Conservation (phyloP, 2,329 filamentous ascomycete species). For the Penicillium sp. region DNA sequence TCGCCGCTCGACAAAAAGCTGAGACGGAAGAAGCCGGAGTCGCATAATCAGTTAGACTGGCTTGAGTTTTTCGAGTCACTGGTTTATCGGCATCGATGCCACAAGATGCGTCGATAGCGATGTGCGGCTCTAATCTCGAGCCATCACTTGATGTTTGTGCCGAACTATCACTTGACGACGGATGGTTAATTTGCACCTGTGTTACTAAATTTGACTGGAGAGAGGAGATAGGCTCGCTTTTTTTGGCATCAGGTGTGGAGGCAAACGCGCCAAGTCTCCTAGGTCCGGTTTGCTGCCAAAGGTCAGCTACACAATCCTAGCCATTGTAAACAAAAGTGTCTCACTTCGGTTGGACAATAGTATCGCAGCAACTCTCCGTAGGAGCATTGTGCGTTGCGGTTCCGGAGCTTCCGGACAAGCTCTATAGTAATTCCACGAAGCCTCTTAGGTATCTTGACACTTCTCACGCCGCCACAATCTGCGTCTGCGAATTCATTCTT, state of each 20-base stretch:
- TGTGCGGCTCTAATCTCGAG: background rate
- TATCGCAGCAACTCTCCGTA: slow-evolving; percentile 76
- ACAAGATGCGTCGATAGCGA: background rate
- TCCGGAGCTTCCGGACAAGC: slow-evolving; percentile 68
- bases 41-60: slow-evolving; percentile 64
- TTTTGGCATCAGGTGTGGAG: background rate
- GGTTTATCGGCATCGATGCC: slow-evolving; percentile 7
- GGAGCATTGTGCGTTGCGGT: slow-evolving; percentile 70
- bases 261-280: slow-evolving; percentile 20
- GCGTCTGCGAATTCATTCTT: background rate
- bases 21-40: slow-evolving; percentile 70
- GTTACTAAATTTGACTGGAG: slow-evolving; percentile 25
- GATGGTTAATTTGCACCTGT: slow-evolving; percentile 20
- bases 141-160: background rate
- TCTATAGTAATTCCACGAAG: slow-evolving; percentile 62
- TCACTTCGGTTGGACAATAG: slow-evolving; percentile 67
- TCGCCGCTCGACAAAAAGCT: slow-evolving; percentile 77
- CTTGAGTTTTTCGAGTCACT: slow-evolving; percentile 18
- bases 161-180: slow-evolving; percentile 11
- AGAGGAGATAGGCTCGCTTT: slow-evolving; percentile 14
- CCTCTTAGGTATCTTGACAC: slow-evolving; percentile 41
- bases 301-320: slow-evolving; percentile 13
- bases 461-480: slow-evolving; percentile 6
- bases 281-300: slow-evolving; percentile 23
- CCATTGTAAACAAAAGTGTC: slow-evolving; percentile 15